These are phyloP conservation scores for Paramyrothecium sp. DNA, from an alignment of 2,329 filamentous ascomycete species.

Conservation along the genomic window DNA sequence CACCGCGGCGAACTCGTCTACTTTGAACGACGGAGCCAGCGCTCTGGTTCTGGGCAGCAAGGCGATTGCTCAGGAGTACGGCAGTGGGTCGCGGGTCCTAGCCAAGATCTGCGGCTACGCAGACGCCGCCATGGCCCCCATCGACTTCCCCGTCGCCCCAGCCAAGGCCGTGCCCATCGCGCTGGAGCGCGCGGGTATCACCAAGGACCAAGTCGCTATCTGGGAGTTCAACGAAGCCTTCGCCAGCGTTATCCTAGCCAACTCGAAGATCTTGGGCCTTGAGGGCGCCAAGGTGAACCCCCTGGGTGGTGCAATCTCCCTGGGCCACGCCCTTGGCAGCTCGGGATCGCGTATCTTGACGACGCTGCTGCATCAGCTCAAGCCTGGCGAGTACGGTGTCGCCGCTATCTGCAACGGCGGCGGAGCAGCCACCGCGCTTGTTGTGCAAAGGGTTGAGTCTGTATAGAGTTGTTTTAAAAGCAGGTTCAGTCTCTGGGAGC, in stretches of 20 bases:
- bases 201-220: conserved; percentile 84
- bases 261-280: conserved; percentile 86
- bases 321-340: conserved; percentile 90
- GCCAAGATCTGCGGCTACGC: conserved; percentile 82
- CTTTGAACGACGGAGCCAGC: conserved; percentile 90
- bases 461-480: conserved; percentile 31
- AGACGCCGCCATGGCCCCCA: conserved; percentile 85
- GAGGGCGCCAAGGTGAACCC: conserved; percentile 80
- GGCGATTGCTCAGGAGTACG: conserved; percentile 77
- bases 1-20: conserved; percentile 91
- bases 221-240: conserved; percentile 99
- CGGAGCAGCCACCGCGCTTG: conserved; percentile 85
- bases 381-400: conserved; percentile 89
- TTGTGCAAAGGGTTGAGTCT: conserved; percentile 77
- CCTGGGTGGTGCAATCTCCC: conserved; percentile 84
- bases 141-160: conserved; percentile 93
- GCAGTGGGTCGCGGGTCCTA: conserved; percentile 74
- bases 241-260: conserved; percentile 90
- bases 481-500: not conserved
- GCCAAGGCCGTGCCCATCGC: conserved; percentile 90
- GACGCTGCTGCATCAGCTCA: conserved; percentile 85
- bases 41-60: conserved; percentile 84
- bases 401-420: conserved; percentile 97
- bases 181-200: conserved; percentile 83
- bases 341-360: conserved; percentile 89